phyloP scores from a whole-genome alignment of 2,329 filamentous ascomycete genomes.

The Aspergillus pseudotamarii region DNA sequence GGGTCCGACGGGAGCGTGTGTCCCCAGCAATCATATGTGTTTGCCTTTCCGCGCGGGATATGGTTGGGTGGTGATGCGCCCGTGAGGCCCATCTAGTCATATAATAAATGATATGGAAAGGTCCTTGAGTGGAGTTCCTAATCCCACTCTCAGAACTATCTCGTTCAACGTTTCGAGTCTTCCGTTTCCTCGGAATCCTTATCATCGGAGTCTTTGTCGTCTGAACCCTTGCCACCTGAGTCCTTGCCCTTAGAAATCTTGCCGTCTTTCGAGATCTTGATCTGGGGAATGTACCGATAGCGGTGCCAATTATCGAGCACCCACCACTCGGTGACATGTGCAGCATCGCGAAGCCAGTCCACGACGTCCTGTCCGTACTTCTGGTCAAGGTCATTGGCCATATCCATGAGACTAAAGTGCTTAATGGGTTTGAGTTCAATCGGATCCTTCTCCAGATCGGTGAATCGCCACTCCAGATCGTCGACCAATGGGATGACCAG shows the following conservation, averaged over 20 bases:
- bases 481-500: constrained; percentile 35
- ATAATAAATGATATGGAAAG: background rate
- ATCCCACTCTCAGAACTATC: background rate
- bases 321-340: constrained; percentile 34
- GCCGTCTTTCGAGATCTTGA: background rate
- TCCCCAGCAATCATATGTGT: background rate
- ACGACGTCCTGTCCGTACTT: constrained; percentile 23
- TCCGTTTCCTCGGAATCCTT: background rate
- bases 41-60: background rate
- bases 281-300: constrained; percentile 20
- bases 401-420: constrained; percentile 27
- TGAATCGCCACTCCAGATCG: constrained; percentile 38
- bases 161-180: background rate
- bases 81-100: background rate
- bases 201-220: background rate
- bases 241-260: background rate
- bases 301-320: constrained; percentile 34
- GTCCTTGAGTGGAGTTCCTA: background rate
- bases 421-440: constrained; percentile 27
- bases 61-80: background rate
- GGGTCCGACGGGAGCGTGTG: background rate
- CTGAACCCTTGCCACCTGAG: background rate
- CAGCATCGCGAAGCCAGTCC: constrained; percentile 26
- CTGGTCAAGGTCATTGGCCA: constrained; percentile 22
- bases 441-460: constrained; percentile 30